phyloP scores from a whole-genome alignment of 805 yeast genomes.

The Blastobotrys attinorum region DNA sequence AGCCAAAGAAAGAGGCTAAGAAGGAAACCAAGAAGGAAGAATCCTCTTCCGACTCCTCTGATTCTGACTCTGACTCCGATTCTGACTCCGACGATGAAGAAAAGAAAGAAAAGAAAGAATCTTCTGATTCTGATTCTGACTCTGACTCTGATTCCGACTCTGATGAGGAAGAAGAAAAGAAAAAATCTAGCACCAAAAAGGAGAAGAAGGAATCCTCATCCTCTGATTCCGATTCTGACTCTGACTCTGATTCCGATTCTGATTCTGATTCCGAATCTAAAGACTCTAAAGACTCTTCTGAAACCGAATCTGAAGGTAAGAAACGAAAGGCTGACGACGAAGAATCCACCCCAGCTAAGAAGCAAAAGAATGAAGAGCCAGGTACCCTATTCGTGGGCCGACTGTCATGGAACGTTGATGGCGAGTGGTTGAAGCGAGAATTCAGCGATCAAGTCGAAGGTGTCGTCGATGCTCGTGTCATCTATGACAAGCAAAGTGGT shows the following conservation, averaged over 20 bases:
- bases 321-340: conserved; percentile 29
- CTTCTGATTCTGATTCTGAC: conserved; percentile 21
- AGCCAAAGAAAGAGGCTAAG: background rate
- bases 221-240: conserved; percentile 21
- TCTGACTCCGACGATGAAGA: conserved; percentile 11
- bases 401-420: conserved; percentile 95
- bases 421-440: conserved; percentile 84
- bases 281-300: conserved; percentile 22
- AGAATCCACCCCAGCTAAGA: conserved; percentile 44
- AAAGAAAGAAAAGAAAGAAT: conserved; percentile 25
- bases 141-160: conserved; percentile 26
- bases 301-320: conserved; percentile 23
- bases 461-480: conserved; percentile 81
- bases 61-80: conserved; percentile 19
- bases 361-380: conserved; percentile 43
- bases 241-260: conserved; percentile 24
- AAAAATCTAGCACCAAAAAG: background rate
- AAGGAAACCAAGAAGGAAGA: conserved; percentile 9
- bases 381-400: conserved; percentile 95
- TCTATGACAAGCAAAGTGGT: conserved; percentile 84
- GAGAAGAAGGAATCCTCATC: conserved; percentile 9
- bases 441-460: conserved; percentile 52
- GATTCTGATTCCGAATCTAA: conserved; percentile 23
- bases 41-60: conserved; percentile 12
- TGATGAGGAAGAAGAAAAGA: conserved; percentile 3